Evolutionary conservation across 2,329 filamentous ascomycete species (phyloP).

Genomic region (Calcarisporium arbuscula): DNA sequence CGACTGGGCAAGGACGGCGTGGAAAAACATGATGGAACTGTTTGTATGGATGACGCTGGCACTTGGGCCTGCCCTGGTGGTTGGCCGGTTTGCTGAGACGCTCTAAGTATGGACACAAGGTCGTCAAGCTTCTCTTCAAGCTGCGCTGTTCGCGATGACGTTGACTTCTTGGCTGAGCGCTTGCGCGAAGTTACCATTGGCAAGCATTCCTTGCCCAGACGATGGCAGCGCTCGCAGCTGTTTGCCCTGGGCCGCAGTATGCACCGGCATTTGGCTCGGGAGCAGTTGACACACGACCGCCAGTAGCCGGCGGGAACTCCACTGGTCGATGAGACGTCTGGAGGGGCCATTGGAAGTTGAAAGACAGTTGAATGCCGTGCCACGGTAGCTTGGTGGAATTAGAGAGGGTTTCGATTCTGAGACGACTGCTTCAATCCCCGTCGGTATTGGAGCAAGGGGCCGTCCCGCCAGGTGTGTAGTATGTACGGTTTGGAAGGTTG

Average conservation of each 20-base stretch:
- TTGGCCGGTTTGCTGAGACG: slow-evolving; percentile 16
- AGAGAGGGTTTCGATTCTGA: no score
- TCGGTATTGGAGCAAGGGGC: no score
- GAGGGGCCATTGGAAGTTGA: slow-evolving; percentile 1
- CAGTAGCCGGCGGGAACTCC: slow-evolving; percentile 34
- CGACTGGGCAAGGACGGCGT: slow-evolving; percentile 19
- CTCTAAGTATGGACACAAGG: slow-evolving; percentile 38
- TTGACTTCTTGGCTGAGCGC: slow-evolving; percentile 26
- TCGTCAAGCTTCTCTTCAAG: slow-evolving; percentile 45
- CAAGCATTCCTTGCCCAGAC: slow-evolving; percentile 41
- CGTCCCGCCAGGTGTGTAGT: no score
- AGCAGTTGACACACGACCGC: slow-evolving; percentile 40
- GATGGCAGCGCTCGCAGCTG: slow-evolving; percentile 35
- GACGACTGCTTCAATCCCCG: no score
- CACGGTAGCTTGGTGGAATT: no score
- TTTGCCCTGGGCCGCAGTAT: slow-evolving; percentile 28
- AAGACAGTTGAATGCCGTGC: background rate
- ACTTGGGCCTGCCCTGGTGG: background rate
- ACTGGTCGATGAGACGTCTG: slow-evolving; percentile 7
- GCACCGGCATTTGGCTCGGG: slow-evolving; percentile 43
- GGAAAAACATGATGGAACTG: slow-evolving; percentile 7
- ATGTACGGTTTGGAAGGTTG: no score
- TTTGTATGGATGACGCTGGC: background rate
- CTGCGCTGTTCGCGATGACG: slow-evolving; percentile 33
- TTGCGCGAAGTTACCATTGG: slow-evolving; percentile 35